phyloP scores from a whole-genome alignment of 1,284 basidiomycete species.

The Clitocybe nebularis region DNA sequence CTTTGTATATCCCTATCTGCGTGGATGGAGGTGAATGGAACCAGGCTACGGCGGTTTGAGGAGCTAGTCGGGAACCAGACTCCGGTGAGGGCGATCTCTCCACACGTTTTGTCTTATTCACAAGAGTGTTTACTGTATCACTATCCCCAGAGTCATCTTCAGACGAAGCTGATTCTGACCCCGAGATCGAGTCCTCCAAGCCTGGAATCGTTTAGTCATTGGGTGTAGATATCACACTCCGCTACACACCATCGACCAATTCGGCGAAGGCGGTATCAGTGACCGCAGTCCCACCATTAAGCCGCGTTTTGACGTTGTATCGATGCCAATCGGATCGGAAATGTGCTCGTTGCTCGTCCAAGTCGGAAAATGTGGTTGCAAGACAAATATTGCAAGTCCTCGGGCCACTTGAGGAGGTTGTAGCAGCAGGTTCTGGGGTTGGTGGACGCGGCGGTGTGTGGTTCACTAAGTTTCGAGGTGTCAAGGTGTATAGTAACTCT shows the following conservation, averaged over 20 bases:
- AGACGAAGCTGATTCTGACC: slow-evolving; percentile 74
- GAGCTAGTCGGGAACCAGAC: slow-evolving; percentile 34
- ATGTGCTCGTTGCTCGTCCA: slow-evolving; percentile 83
- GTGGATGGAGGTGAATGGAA: slow-evolving; percentile 82
- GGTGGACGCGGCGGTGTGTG: slow-evolving; percentile 29
- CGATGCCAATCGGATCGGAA: slow-evolving; percentile 97
- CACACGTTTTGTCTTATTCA: slow-evolving; percentile 55
- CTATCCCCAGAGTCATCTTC: slow-evolving; percentile 52
- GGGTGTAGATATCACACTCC: background rate
- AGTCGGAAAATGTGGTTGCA: slow-evolving; percentile 64
- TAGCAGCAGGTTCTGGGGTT: slow-evolving; percentile 25
- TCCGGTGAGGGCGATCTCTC: slow-evolving; percentile 47
- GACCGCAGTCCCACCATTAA: slow-evolving; percentile 59
- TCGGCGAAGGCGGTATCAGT: slow-evolving; percentile 70
- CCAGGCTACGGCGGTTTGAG: slow-evolving; percentile 82
- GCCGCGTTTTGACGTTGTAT: slow-evolving; percentile 88
- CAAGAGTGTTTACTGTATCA: slow-evolving; percentile 64
- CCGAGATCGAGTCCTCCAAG: slow-evolving; percentile 86
- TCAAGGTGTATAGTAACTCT: slow-evolving; percentile 66
- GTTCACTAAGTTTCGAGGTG: slow-evolving; percentile 53
- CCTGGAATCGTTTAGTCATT: slow-evolving; percentile 35
- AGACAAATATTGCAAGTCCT: slow-evolving; percentile 77
- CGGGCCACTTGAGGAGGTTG: slow-evolving; percentile 34
- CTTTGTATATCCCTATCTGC: slow-evolving; percentile 87
- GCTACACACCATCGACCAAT: slow-evolving; percentile 71